Evolutionary conservation across 306 rosid genomes (phyloP), one percentile per base, ranked within the genome.

Genomic region (Cyclanthera cordifolia): DNA sequence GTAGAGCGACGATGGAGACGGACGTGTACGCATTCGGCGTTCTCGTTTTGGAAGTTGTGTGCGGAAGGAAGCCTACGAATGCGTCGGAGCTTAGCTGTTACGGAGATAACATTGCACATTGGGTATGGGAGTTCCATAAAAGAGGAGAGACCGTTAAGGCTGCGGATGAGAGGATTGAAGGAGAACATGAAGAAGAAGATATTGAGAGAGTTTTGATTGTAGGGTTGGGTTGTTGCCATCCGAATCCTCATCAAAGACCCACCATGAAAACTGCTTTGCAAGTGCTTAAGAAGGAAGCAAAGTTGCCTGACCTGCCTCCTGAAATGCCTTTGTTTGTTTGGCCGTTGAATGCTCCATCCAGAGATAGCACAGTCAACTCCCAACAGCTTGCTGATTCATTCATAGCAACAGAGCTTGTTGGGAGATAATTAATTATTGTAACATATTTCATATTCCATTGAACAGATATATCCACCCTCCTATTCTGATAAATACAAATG

Each of bases 301-400:
- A 43, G 20, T 7, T 51, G 32, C 53, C 53, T 20, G 16, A 43
- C 45, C n/a, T 23, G 28, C 70, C 53, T 0, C 21, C 6, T 0
- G 65, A 57, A 30, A 64, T 43, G 28, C 70, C 70, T 41, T 23
- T 27, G 52, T 64, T 64, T 64, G 70, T 64, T 51, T 64, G 70
- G 70, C 70, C 70, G 4, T 30, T 27, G 11, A 41, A 51, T 51
- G 10, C 70, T 49, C 5, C 70, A 8, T 64, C 41, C 10, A 64
- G 15, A 39, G 53, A 43, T 9, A 4, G 43, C 30, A 34, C 8
- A 46, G 34, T 41, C 1, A 41, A 43, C 11, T 64, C 70, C 37
- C 37, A 32, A 32, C 37, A 32, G 5, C 37, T 32, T 32, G 37
- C 5, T 32, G 37, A 32, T 32, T 32, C 37, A 32, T 32, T 32